phyloP scores from a whole-genome alignment of 2,329 filamentous ascomycete genomes.

The Fusarium chuoi region DNA sequence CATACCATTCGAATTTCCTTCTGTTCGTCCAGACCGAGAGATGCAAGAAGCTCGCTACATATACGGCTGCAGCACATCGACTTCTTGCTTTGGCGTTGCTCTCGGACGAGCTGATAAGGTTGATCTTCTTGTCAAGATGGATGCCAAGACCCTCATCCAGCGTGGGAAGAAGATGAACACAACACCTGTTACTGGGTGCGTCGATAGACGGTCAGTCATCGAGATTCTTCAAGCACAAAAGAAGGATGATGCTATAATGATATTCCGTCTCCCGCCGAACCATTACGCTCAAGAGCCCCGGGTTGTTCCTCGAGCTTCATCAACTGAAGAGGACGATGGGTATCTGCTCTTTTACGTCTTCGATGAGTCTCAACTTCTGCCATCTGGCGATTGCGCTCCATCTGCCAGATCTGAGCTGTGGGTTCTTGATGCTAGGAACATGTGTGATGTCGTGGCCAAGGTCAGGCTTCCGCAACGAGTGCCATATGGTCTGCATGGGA shows the following conservation, averaged over 20 bases:
- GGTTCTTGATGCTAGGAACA: constrained; percentile 72
- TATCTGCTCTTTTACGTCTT: constrained; percentile 77
- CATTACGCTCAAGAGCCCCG: constrained; percentile 75
- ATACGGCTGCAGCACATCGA: constrained; percentile 73
- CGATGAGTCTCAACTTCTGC: constrained; percentile 72
- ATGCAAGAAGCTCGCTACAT: constrained; percentile 70
- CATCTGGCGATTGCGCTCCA: constrained; percentile 55
- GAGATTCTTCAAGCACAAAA: constrained; percentile 61
- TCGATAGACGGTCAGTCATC: constrained; percentile 65
- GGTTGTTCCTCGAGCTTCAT: constrained; percentile 64
- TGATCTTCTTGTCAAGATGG: constrained; percentile 71
- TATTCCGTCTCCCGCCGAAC: constrained; percentile 69
- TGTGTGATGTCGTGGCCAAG: constrained; percentile 68
- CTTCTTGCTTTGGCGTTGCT: constrained; percentile 66
- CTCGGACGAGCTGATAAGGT: constrained; percentile 74
- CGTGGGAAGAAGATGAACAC: constrained; percentile 59
- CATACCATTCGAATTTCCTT: constrained; percentile 76
- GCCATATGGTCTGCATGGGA: constrained; percentile 75
- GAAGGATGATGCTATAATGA: constrained; percentile 64
- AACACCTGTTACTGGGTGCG: constrained; percentile 66
- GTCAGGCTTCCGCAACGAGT: constrained; percentile 72
- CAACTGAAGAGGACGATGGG: constrained; percentile 69
- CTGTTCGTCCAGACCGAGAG: constrained; percentile 61
- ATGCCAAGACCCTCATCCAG: constrained; percentile 63
- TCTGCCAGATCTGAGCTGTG: constrained; percentile 70